These are phyloP conservation scores for Leucosporidium creatinivorum DNA, from an alignment of 768 basidiomycete genomes.

Conservation along the genomic window DNA sequence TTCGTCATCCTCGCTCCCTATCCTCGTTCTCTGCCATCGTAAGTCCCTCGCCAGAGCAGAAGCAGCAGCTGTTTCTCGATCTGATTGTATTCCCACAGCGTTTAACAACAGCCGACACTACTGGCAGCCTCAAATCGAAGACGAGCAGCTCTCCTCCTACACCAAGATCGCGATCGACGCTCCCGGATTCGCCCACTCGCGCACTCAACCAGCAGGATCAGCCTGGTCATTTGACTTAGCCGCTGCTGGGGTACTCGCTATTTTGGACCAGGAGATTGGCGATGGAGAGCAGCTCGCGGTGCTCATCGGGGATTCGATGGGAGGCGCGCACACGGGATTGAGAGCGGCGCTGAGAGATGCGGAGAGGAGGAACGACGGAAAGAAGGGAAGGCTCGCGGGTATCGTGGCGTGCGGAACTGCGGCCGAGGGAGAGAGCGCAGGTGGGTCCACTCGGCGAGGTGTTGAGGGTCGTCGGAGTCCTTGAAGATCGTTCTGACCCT, in stretches of 20 bases:
- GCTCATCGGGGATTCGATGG: neutral
- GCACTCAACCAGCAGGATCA: neutral
- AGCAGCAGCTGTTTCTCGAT: constrained; percentile 35
- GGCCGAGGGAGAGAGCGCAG: constrained; percentile 9
- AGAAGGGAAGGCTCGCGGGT: neutral
- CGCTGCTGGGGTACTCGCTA: neutral
- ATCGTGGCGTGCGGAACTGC: neutral
- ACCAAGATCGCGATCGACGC: constrained; percentile 1
- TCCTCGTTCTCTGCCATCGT: constrained; percentile 1
- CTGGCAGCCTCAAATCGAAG: neutral
- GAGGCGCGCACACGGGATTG: constrained; percentile 1
- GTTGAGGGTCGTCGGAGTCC: too few relatives aligned
- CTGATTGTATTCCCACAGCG: neutral
- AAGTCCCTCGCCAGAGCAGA: neutral
- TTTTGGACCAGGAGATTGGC: neutral
- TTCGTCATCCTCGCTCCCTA: neutral
- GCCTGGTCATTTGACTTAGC: constrained; percentile 4
- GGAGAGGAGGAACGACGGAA: neutral
- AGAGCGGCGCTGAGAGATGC: neutral
- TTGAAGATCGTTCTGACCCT: neutral
- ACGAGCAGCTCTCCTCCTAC: neutral
- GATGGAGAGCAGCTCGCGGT: neutral
- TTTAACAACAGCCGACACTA: constrained; percentile 1
- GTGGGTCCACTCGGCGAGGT: neutral
- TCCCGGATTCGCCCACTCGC: neutral